These are phyloP conservation scores for Coemansia sp. DNA, from an alignment of 192 early-diverging fungal species.

Conservation along the genomic window DNA sequence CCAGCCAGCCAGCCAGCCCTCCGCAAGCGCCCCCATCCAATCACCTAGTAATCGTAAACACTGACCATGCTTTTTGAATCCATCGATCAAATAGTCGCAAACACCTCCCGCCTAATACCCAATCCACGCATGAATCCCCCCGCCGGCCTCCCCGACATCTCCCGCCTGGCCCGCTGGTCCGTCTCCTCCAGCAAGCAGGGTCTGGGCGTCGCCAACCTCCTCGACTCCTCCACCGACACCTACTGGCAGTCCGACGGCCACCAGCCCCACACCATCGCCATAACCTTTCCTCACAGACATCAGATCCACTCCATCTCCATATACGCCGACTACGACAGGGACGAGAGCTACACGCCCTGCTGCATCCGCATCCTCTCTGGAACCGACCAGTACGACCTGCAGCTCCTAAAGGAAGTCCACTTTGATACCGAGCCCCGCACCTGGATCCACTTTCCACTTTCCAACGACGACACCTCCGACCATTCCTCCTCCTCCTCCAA, in stretches of 20 bases:
- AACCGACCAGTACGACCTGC: conserved; percentile 23
- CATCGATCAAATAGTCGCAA: too few relatives aligned
- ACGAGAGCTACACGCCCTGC: conserved; percentile 52
- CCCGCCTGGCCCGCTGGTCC: conserved; percentile 14
- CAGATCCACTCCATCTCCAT: conserved; percentile 27
- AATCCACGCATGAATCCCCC: too few relatives aligned
- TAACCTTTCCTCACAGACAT: conserved; percentile 19
- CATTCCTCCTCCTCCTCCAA: too few relatives aligned
- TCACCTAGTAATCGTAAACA: neutral
- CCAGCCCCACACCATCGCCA: conserved; percentile 32
- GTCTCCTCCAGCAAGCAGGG: conserved; percentile 39
- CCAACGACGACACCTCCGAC: conserved; percentile 3
- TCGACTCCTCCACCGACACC: conserved; percentile 19
- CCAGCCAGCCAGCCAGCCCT: too few relatives aligned
- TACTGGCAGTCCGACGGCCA: conserved; percentile 51
- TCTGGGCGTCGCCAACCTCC: conserved; percentile 17
- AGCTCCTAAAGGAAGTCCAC: conserved; percentile 12
- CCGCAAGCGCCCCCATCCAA: too few relatives aligned
- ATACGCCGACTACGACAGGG: conserved; percentile 28
- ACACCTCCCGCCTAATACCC: too few relatives aligned
- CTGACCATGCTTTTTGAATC: neutral
- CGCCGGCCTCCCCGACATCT: conserved; percentile 26
- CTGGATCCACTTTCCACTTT: conserved; percentile 24
- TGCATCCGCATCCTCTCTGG: conserved; percentile 17
- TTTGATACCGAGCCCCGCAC: conserved; percentile 23